These are phyloP conservation scores for Sporothrix mexicana DNA, from an alignment of 2,329 filamentous ascomycete species.

Conservation along the genomic window DNA sequence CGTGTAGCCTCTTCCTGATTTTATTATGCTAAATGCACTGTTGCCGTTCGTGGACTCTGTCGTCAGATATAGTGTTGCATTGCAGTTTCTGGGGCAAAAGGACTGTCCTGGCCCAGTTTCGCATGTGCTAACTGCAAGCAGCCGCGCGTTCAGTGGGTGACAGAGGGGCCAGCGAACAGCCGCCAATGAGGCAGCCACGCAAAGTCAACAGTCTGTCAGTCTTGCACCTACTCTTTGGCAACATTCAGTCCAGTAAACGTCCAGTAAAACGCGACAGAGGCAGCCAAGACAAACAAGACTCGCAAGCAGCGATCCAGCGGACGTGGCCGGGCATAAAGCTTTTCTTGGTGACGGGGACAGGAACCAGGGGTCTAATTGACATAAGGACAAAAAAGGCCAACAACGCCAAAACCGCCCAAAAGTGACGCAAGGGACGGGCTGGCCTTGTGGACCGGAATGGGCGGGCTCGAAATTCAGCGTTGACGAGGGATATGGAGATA, in stretches of 20 bases:
- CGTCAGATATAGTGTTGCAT: neutral
- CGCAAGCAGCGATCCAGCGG: slow-evolving; percentile 6
- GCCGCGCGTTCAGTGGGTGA: slow-evolving; percentile 28
- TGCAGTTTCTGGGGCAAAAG: slow-evolving; percentile 17
- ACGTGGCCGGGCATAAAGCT: slow-evolving; percentile 14
- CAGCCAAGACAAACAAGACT: slow-evolving; percentile 5
- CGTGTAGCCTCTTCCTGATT: neutral
- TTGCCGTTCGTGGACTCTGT: neutral
- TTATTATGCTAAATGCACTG: neutral
- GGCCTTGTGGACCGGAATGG: slow-evolving; percentile 24
- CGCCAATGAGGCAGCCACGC: slow-evolving; percentile 8
- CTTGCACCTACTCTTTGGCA: neutral
- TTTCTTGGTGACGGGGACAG: neutral
- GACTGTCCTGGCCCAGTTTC: neutral
- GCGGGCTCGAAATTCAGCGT: neutral
- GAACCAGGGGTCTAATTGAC: neutral
- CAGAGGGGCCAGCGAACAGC: neutral
- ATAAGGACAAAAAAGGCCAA: neutral
- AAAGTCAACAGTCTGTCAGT: slow-evolving; percentile 25
- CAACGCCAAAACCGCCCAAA: too few relatives aligned
- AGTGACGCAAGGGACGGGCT: slow-evolving; percentile 8
- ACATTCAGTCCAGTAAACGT: neutral
- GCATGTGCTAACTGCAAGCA: slow-evolving; percentile 25
- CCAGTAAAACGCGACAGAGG: neutral
- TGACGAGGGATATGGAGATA: slow-evolving; percentile 16